phyloP scores from a whole-genome alignment of 768 basidiomycete genomes.

The Russula virescens region DNA sequence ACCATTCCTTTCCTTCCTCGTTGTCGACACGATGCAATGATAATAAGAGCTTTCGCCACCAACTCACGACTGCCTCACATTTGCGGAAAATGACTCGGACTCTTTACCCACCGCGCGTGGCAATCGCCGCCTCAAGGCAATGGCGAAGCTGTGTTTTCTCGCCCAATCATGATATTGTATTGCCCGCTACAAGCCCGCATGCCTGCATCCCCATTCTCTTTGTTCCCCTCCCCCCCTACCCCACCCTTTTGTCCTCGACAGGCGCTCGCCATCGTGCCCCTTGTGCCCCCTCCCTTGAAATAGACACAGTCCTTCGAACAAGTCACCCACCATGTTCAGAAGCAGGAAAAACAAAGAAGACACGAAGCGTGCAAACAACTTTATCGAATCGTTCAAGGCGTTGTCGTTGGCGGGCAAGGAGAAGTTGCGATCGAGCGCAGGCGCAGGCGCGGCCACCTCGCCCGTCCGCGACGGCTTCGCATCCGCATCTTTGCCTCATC shows the following conservation, averaged over 20 bases:
- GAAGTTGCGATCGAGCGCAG: neutral
- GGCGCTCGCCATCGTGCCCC: neutral
- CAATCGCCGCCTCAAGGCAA: conserved; percentile 5
- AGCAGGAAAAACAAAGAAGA: conserved; percentile 2
- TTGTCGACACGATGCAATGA: neutral
- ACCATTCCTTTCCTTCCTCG: neutral
- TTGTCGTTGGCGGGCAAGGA: conserved; percentile 30
- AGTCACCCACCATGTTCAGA: conserved; percentile 4
- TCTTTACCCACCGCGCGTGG: neutral
- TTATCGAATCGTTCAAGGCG: conserved; percentile 33
- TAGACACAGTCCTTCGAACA: neutral
- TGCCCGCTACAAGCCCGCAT: neutral
- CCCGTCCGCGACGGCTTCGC: neutral
- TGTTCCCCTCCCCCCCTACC: neutral
- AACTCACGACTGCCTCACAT: neutral
- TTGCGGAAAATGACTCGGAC: conserved; percentile 1
- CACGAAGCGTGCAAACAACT: conserved; percentile 24
- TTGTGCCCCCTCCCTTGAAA: neutral
- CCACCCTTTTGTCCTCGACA: neutral
- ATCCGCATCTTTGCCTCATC: neutral
- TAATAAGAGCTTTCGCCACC: neutral
- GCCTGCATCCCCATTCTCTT: neutral
- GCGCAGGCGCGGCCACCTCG: no score
- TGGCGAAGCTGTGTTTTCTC: neutral
- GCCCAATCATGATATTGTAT: neutral